Conservation (phyloP, 257 asterid genomes). For the Solanum piurae region DNA sequence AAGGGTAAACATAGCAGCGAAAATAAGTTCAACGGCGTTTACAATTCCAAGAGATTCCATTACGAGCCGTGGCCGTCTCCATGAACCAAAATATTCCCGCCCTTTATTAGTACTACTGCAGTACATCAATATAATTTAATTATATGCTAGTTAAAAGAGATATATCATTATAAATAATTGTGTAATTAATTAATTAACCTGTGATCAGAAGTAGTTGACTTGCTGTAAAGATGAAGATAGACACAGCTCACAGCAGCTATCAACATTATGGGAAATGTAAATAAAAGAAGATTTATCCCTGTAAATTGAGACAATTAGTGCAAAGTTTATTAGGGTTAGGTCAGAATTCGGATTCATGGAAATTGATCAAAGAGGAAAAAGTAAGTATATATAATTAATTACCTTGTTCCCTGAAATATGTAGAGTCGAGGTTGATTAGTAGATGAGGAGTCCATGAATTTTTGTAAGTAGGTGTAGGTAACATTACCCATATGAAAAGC, state of each 20-base stretch:
- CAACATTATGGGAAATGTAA: constrained; percentile 45
- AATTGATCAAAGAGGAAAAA: background rate
- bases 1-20: constrained; percentile 31
- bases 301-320: background rate
- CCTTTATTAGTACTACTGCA: background rate
- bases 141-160: background rate
- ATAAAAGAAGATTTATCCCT: constrained; percentile 50
- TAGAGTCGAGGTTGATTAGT: constrained; percentile 23
- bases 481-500: constrained; percentile 41
- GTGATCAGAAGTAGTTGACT: background rate
- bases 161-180: background rate
- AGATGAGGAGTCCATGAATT: constrained; percentile 30
- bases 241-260: constrained; percentile 61
- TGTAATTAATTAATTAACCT: background rate
- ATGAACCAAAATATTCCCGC: background rate
- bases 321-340: background rate
- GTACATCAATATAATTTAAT: background rate
- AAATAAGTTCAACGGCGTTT: constrained; percentile 32
- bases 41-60: constrained; percentile 38
- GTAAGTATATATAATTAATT: background rate
- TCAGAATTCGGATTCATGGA: background rate
- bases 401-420: constrained; percentile 83
- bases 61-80: constrained; percentile 25
- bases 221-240: constrained; percentile 47
- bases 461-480: constrained; percentile 41